A percentile compares a stretch with the other conserved stretches of the same genome.
Evolutionary conservation across 495 filamentous ascomycete genomes (phyloP).

Genomic region (Aspergillus nidulans): DNA sequence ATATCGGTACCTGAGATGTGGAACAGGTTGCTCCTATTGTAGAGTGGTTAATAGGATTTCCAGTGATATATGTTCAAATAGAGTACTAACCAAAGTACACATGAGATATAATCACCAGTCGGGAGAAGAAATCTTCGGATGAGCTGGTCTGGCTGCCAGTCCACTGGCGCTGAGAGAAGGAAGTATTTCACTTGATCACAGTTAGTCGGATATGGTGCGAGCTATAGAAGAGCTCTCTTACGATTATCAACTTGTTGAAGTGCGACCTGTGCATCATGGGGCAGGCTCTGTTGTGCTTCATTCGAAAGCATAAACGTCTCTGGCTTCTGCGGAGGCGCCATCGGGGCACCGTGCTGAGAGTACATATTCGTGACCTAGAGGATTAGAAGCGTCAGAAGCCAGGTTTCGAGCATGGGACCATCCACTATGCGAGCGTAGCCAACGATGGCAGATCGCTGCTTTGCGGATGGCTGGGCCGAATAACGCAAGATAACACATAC

Average conservation of each 20-base stretch:
- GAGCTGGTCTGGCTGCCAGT: slow-evolving; percentile 95
- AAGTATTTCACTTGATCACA: slow-evolving; percentile 87
- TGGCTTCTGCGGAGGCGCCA: slow-evolving; percentile 79
- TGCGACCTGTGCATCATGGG: slow-evolving; percentile 94
- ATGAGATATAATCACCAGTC: slow-evolving; percentile 97
- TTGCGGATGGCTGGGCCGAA: not conserved
- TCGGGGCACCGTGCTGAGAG: slow-evolving; percentile 48
- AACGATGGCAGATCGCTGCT: not conserved
- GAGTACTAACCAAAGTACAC: slow-evolving; percentile 78
- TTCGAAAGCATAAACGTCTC: slow-evolving; percentile 98
- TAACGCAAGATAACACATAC: slow-evolving; percentile 12
- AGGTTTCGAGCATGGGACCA: not conserved
- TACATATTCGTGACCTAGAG: slow-evolving; percentile 38
- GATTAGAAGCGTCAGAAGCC: not conserved
- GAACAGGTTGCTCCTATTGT: slow-evolving; percentile 87
- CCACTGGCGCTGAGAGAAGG: slow-evolving; percentile 95
- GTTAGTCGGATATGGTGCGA: slow-evolving; percentile 13
- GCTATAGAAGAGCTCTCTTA: slow-evolving; percentile 49
- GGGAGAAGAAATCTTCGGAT: slow-evolving; percentile 93
- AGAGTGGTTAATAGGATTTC: slow-evolving; percentile 9
- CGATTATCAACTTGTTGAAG: slow-evolving; percentile 97
- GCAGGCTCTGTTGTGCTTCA: slow-evolving; percentile 92
- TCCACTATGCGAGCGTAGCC: not conserved
- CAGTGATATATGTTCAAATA: not conserved
- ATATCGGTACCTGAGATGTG: slow-evolving; percentile 99